Evolutionary conservation across 306 rosid genomes (phyloP).

Genomic region (Fragaria iinumae): DNA sequence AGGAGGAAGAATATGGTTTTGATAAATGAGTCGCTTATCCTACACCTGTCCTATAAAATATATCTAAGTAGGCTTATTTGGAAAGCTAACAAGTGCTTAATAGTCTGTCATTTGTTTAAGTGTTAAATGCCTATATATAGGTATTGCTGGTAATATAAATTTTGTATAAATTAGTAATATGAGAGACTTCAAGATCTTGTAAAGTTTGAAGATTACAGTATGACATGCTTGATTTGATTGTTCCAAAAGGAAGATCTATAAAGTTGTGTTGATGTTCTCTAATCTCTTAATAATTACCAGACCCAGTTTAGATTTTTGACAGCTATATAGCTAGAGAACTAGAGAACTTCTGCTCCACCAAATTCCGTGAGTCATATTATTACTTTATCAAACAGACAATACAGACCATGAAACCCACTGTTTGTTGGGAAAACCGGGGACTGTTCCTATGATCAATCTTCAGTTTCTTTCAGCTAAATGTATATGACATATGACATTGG

Average conservation of each 20-base stretch:
- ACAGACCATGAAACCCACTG: neutral
- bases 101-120: constrained; percentile 25
- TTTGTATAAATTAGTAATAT: constrained; percentile 21
- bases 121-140: constrained; percentile 39
- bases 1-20: constrained; percentile 1
- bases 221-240: constrained; percentile 35
- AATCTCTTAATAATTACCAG: neutral
- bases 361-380: neutral
- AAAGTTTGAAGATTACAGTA: constrained; percentile 24
- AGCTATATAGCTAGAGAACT: neutral
- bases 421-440: constrained; percentile 1
- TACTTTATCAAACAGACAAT: constrained; percentile 8
- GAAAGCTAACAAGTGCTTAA: constrained; percentile 29
- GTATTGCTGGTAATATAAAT: constrained; percentile 41
- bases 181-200: constrained; percentile 33
- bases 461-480: neutral
- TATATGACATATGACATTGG: neutral
- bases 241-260: constrained; percentile 5
- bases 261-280: neutral
- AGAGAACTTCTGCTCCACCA: neutral
- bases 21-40: constrained; percentile 35
- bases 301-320: neutral
- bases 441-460: neutral
- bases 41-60: constrained; percentile 41
- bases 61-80: constrained; percentile 24